These are phyloP conservation scores for Jatropha podagrica DNA, from an alignment of 441 rosid genomes.

Conservation along the genomic window DNA sequence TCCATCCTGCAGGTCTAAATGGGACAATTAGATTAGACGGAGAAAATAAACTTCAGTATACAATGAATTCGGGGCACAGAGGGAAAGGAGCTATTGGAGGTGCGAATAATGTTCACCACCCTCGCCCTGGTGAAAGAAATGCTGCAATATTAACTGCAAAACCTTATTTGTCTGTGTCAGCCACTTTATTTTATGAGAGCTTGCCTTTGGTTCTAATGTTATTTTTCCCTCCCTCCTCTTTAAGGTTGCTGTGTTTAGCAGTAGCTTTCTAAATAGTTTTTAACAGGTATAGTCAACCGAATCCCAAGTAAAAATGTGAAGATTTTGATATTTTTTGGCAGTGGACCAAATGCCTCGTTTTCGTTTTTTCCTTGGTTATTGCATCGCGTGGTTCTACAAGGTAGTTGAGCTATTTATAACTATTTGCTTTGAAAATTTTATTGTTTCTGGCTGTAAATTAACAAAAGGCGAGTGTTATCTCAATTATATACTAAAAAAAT, in stretches of 20 bases:
- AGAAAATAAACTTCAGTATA: slow-evolving; percentile 3
- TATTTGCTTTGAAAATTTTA: too few species aligned
- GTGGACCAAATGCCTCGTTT: background rate
- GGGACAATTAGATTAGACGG: background rate
- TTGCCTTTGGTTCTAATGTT: slow-evolving; percentile 17
- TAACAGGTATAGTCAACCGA: too few species aligned
- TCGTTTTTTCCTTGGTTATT: background rate
- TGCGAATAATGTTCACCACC: slow-evolving; percentile 28
- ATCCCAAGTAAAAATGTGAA: background rate
- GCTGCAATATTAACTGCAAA: slow-evolving; percentile 16
- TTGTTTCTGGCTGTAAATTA: too few species aligned
- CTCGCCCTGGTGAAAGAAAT: slow-evolving; percentile 9
- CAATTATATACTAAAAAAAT: too few species aligned
- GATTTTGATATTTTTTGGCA: background rate
- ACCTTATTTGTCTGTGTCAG: slow-evolving; percentile 17
- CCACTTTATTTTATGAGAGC: background rate
- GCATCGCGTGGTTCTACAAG: too few species aligned
- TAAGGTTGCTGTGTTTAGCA: too few species aligned
- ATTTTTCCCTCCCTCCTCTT: background rate
- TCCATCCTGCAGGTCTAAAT: slow-evolving; percentile 22
- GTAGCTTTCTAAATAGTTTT: too few species aligned
- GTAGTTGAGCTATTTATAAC: too few species aligned
- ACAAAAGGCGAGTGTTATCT: too few species aligned
- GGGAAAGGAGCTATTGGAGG: slow-evolving; percentile 36
- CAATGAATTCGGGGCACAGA: slow-evolving; percentile 13